phyloP scores from a whole-genome alignment of 305 asterid species.

The Plantago lanceolata region DNA sequence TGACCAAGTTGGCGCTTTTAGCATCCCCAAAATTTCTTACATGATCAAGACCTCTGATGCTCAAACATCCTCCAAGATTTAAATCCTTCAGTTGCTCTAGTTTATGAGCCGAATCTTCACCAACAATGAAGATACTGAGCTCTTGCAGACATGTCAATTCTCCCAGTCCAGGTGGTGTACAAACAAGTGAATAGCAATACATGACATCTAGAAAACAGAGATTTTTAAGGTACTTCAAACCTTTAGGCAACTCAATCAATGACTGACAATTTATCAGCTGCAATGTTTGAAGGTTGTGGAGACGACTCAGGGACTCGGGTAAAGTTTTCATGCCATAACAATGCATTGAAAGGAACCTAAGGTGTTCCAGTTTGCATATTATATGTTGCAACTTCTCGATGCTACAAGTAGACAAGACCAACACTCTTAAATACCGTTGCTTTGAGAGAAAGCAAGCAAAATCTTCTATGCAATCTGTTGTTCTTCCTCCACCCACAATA shows the following conservation, averaged over 20 bases:
- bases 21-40: slow-evolving; percentile 19
- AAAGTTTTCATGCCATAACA: not conserved
- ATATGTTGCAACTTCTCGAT: not conserved
- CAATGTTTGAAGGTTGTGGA: slow-evolving; percentile 29
- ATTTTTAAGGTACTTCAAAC: slow-evolving; percentile 25
- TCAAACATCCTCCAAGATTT: slow-evolving; percentile 16
- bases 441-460: slow-evolving; percentile 15
- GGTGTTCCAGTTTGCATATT: slow-evolving; percentile 10
- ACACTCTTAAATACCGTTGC: slow-evolving; percentile 13
- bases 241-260: slow-evolving; percentile 28
- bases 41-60: slow-evolving; percentile 19
- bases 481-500: not conserved
- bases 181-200: not conserved
- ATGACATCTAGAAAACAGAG: slow-evolving; percentile 26
- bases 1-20: slow-evolving; percentile 25
- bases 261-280: not conserved
- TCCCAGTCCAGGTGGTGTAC: slow-evolving; percentile 28
- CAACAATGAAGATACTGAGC: slow-evolving; percentile 29
- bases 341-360: not conserved
- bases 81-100: slow-evolving; percentile 25
- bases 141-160: slow-evolving; percentile 19
- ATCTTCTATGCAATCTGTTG: not conserved
- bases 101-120: slow-evolving; percentile 14
- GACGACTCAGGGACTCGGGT: slow-evolving; percentile 5
- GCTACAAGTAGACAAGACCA: not conserved